Evolutionary conservation across 305 asterid species (phyloP).

Genomic region (Solanum hybrid): DNA sequence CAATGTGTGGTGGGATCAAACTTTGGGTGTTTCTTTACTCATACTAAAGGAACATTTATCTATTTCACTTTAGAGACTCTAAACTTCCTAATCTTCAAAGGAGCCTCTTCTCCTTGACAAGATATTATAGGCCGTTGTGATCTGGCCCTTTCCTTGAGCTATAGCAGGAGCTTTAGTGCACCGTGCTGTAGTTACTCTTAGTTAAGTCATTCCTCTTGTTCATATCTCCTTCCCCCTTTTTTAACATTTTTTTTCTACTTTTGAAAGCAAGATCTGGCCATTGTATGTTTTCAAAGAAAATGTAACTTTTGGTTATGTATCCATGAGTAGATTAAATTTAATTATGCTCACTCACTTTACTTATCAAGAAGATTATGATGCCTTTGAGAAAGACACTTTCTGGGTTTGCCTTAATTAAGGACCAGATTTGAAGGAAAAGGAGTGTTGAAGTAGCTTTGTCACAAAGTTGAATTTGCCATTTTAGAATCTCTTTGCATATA

Average conservation of each 20-base stretch:
- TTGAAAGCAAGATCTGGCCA: neutral
- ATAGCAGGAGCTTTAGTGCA: neutral
- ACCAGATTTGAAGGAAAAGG: neutral
- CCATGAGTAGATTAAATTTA: neutral
- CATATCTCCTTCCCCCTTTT: neutral
- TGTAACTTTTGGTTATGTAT: neutral
- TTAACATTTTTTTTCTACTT: neutral
- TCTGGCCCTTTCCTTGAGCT: neutral
- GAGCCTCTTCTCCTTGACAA: constrained; percentile 38
- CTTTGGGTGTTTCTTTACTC: constrained; percentile 93
- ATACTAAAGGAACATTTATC: constrained; percentile 71
- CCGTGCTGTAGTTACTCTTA: neutral
- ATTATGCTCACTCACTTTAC: neutral
- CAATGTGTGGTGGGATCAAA: constrained; percentile 92
- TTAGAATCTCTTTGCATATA: neutral
- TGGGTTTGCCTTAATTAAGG: neutral
- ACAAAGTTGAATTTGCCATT: neutral
- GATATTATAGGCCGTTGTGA: neutral
- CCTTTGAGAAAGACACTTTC: neutral
- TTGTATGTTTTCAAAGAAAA: neutral
- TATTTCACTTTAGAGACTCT: constrained; percentile 78
- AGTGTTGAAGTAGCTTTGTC: neutral
- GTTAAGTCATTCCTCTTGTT: neutral
- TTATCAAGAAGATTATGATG: neutral
- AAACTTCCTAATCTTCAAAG: constrained; percentile 82